A percentile compares a stretch with the other conserved stretches of the same genome.
These are phyloP conservation scores for Rugonectria rugulosa DNA, from an alignment of 2,329 filamentous ascomycete genomes.

Conservation along the genomic window DNA sequence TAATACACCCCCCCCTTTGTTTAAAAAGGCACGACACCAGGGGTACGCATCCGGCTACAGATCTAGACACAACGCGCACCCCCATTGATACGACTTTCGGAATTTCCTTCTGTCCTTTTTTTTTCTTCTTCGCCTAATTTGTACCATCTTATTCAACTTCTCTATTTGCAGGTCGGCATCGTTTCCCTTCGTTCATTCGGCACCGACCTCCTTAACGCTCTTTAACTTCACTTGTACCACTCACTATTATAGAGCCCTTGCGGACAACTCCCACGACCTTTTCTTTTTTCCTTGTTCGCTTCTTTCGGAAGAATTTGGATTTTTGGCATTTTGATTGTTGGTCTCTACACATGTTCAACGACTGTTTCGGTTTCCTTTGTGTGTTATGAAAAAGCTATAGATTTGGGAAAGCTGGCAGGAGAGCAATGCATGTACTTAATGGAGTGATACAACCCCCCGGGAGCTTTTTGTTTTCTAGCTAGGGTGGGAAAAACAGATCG, in stretches of 20 bases:
- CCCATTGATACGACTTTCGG: slow-evolving; percentile 30
- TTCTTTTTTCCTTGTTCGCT: slow-evolving; percentile 24
- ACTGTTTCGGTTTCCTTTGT: slow-evolving; percentile 37
- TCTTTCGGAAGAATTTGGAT: background rate
- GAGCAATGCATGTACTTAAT: slow-evolving; percentile 40
- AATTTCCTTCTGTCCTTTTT: slow-evolving; percentile 28
- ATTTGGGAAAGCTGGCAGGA: slow-evolving; percentile 38
- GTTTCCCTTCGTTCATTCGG: slow-evolving; percentile 27
- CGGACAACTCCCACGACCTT: slow-evolving; percentile 23
- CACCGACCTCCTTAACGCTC: slow-evolving; percentile 29
- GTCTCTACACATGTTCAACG: slow-evolving; percentile 33
- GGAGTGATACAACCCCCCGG: slow-evolving; percentile 26
- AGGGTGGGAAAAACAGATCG: slow-evolving; percentile 25
- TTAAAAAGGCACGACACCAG: slow-evolving; percentile 25
- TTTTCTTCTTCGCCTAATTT: slow-evolving; percentile 25
- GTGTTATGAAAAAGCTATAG: slow-evolving; percentile 37
- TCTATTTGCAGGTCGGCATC: slow-evolving; percentile 35
- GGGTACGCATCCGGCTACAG: slow-evolving; percentile 26
- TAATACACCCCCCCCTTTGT: slow-evolving; percentile 21
- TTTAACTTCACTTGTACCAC: slow-evolving; percentile 22
- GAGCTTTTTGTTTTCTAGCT: slow-evolving; percentile 20
- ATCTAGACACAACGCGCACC: slow-evolving; percentile 31
- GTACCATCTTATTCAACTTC: slow-evolving; percentile 29
- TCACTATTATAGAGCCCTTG: slow-evolving; percentile 16
- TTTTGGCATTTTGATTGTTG: slow-evolving; percentile 21